Percentiles rank a stretch among this genome's conserved stretches.
phyloP scores from a whole-genome alignment of 2,329 filamentous ascomycete genomes.

The Blastomyces gilchristii region DNA sequence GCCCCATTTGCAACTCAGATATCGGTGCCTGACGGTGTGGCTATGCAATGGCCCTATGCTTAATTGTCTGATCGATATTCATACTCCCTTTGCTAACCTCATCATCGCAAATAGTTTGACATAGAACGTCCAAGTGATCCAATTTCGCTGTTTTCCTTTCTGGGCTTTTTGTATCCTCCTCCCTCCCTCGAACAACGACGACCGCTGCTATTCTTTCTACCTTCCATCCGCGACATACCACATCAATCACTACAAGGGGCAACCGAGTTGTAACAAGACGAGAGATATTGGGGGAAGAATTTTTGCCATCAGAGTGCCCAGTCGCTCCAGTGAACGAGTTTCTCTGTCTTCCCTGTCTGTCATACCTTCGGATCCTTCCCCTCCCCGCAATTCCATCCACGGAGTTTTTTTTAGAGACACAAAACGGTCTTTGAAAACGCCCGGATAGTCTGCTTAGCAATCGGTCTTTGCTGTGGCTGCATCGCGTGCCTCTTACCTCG shows the following conservation, averaged over 20 bases:
- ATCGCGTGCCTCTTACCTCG: conserved; percentile 1
- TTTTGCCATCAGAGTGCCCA: not conserved
- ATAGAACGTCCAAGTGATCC: not conserved
- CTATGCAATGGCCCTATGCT: not conserved
- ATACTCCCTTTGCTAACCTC: not conserved
- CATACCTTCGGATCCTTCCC: not conserved
- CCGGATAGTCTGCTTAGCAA: not conserved
- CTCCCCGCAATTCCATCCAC: not conserved
- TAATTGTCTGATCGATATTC: not conserved
- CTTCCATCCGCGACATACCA: not conserved
- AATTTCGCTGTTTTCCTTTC: not conserved
- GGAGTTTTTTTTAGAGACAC: conserved; percentile 2
- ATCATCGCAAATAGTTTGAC: not conserved
- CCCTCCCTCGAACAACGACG: not conserved
- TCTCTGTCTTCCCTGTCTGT: not conserved
- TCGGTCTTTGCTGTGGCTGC: conserved; percentile 2
- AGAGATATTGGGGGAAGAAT: not conserved
- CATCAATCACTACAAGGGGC: not conserved
- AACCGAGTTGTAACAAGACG: not conserved
- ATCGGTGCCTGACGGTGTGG: not conserved
- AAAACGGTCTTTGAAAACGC: not conserved
- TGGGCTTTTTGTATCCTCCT: not conserved
- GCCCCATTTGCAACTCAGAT: not conserved
- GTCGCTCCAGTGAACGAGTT: not conserved
- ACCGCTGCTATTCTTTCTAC: not conserved